Base-by-base conservation (phyloP, 441 rosid species). In the Jatropha podagrica region DNA sequence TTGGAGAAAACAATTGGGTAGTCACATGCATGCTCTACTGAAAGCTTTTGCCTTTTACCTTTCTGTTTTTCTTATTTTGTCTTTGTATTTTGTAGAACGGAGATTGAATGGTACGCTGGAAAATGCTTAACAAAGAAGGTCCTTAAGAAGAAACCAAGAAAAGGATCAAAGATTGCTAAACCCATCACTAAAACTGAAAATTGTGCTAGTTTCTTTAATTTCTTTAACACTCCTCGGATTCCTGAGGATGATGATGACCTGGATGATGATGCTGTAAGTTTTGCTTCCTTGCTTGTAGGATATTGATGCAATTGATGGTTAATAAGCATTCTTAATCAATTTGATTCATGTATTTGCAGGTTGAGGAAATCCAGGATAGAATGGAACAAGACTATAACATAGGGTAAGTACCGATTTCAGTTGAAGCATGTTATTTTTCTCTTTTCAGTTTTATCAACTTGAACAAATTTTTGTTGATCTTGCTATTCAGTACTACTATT, bases 1-100 rank as follows among this genome's bases (percentile, higher is more conserved):
- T 86, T 93, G 5, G 91, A 88, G 83, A 90, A 87, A 85, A 94
- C 94, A 59, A 86, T 87, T 4, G 96, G 97, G 97, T 93, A 87
- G 81, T 10, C 32, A 7, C 14, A 44, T 40, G 3, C 6, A n/a
- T 58, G 72, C 49, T 52, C 14, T 49, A 3, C 65, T 61, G 41
- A 18, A 55, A 42, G 0, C 0, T 48, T 17, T 61, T 66, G 12
- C 4, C 3, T 11, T 49, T 42, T 61, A 5, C 6, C 12, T 49
- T 27, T 52, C 51, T 49, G 11, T 27, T 71, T 77, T 59, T 40
- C 60, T 74, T 68, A 68, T 44, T 32, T 2, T n/a, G 13, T 44
- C 26, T 4, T 13, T 38, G 37, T 73, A 74, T 55, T 70, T 79
- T 76, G 41, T 85, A 94, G 98, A 79, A 90, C 90, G 69, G 89